Conservation (phyloP, 495 filamentous ascomycete species). For the Neurospora pannonica region DNA sequence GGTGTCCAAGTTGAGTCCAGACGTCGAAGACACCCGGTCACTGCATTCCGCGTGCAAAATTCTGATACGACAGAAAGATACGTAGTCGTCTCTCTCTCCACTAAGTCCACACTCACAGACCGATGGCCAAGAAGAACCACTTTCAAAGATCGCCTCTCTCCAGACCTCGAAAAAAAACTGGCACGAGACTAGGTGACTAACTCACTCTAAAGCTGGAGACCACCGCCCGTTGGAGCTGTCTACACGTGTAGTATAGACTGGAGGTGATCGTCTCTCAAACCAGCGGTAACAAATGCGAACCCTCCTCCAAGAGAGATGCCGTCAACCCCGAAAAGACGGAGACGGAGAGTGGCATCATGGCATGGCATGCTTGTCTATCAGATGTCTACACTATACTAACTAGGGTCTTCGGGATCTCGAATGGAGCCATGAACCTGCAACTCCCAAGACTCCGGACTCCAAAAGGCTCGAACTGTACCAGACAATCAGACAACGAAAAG, state of each 20-base stretch:
- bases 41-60: background rate
- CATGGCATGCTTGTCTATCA: background rate
- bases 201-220: background rate
- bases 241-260: background rate
- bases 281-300: background rate
- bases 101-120: background rate
- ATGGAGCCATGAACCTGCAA: background rate
- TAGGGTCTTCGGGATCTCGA: background rate
- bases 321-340: background rate
- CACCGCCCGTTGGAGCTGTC: background rate
- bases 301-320: background rate
- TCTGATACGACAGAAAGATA: background rate
- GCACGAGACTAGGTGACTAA: background rate
- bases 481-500: background rate
- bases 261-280: background rate
- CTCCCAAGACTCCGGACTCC: background rate
- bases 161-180: background rate
- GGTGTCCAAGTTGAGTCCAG: background rate
- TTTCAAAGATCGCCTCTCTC: background rate
- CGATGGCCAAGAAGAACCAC: background rate
- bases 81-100: background rate
- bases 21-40: background rate
- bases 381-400: background rate
- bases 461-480: background rate
- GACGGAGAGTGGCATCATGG: background rate